phyloP scores from a whole-genome alignment of 2,329 filamentous ascomycete species.

The Penicillium aurantiogriseum region DNA sequence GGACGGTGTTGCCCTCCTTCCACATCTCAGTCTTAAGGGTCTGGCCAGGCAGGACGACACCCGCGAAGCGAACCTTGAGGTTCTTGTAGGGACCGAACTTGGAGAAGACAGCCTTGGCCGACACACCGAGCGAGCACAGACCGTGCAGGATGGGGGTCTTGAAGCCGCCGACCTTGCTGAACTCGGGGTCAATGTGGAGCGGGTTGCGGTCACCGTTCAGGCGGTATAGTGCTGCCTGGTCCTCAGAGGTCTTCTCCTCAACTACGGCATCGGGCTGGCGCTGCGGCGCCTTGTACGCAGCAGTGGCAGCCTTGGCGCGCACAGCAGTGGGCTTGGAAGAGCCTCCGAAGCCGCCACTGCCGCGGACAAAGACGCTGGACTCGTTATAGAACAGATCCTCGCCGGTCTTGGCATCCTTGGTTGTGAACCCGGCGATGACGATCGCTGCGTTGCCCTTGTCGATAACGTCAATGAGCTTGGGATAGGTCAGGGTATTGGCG shows the following conservation, averaged over 20 bases:
- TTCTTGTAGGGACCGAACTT: slow-evolving; percentile 81
- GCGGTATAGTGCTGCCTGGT: slow-evolving; percentile 91
- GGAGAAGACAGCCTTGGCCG: slow-evolving; percentile 84
- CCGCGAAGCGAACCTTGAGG: slow-evolving; percentile 89
- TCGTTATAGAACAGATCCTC: slow-evolving; percentile 98
- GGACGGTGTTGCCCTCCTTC: slow-evolving; percentile 75
- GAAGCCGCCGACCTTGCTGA: slow-evolving; percentile 95
- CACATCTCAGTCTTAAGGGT: slow-evolving; percentile 94
- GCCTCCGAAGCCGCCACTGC: slow-evolving; percentile 86
- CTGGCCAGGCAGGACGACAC: slow-evolving; percentile 80
- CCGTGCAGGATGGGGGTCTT: slow-evolving; percentile 92
- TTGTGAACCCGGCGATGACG: slow-evolving; percentile 75
- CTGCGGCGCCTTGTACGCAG: slow-evolving; percentile 73
- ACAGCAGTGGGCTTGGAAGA: slow-evolving; percentile 64
- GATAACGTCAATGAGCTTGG: slow-evolving; percentile 84
- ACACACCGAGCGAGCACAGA: slow-evolving; percentile 91
- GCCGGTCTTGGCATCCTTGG: slow-evolving; percentile 78
- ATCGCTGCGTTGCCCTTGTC: slow-evolving; percentile 93
- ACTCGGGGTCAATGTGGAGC: slow-evolving; percentile 89
- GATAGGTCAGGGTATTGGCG: slow-evolving; percentile 71
- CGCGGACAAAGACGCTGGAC: slow-evolving; percentile 85
- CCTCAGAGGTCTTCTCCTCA: slow-evolving; percentile 81
- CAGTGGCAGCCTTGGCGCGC: slow-evolving; percentile 77
- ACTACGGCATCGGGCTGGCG: slow-evolving; percentile 76
- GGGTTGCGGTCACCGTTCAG: slow-evolving; percentile 95